Base-by-base conservation (phyloP, 2,329 filamentous ascomycete species). In the Drechslerella coelobrocha region DNA sequence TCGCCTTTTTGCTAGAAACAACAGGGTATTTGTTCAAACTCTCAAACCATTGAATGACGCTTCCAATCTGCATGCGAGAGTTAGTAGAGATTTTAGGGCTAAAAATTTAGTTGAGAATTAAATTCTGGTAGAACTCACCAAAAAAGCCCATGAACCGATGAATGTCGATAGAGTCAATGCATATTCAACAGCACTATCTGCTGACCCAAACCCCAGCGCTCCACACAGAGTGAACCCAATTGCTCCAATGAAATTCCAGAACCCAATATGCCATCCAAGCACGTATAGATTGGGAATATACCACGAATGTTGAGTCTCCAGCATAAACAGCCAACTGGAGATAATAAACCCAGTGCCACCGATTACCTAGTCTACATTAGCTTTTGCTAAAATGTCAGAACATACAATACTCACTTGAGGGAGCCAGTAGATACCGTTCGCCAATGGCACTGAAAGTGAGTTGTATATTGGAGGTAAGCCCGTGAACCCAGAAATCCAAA, bases 191-290 rank as follows among this genome's bases (percentile, higher is more conserved):
- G 79, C 79, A 17, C 78, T 78, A 59, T 79, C 77, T 23, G 75
- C 78, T 6, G 76, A 77, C 9, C 78, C 83, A 60, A 82, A 84
- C 0, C 84, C 85, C 27, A 86, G 75, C 1, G 82, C 84, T n/a
- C 84, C 84, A 68, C 84, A 86, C 0, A 86, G 79, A 3, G 84
- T 88, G 75, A 88, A 89, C 0, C 86, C 86, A 23, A 88, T 74
- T 1, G 83, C 83, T 0, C 87, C 87, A 19, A 89, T 79, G 1
- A 88, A 77, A 74, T 89, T 89, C 85, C 86, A 89, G 7, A 83
- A 77, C 0, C 85, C 87, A 73, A 89, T 84, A 76, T 89, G 85
- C 87, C 87, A 89, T 2, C 87, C 87, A 1, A 89, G 80, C 0
- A 85, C 79, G 2, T 77, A 75, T 2, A 80, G 80, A 0, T 85